Evolutionary conservation across 2,329 filamentous ascomycete species (phyloP), one percentile per base, ranked within the genome.

Genomic region (Hirsutella rhossiliensis): DNA sequence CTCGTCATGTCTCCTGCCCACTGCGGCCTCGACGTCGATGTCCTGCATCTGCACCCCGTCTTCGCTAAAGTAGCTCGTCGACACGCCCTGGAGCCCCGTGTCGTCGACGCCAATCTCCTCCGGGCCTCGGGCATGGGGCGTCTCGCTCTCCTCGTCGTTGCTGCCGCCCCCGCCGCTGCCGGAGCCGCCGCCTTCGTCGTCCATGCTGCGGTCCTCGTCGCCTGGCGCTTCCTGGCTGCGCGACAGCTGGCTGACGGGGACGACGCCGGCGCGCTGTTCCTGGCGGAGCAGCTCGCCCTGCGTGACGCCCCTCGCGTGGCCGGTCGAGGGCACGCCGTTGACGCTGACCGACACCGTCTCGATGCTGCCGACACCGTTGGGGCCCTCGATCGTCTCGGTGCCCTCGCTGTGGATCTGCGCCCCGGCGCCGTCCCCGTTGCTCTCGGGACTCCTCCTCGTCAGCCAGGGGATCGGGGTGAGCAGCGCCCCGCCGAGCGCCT

Each of bases 401-500:
- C 76, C 80, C 59, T 89, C 84, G 32, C 81, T 87, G 55, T 81
- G 76, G 13, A 75, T 65, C 45, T 68, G 69, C 37, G 62, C 60
- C 49, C 62, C 62, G 29, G 54, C 52, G 3, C 54, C 56, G 7
- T 54, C 54, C 7, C 52, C 52, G 42, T 41, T 53, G 44, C 52
- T 58, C 43, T 61, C 57, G 5, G 59, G 57, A 28, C 59, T 61
- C 32, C 52, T 57, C 36, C 67, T 63, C 23, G 64, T 71, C 42
- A 97, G 68, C 92, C 92, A 98, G 0, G 89, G 86, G 45, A 98
- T 97, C 1, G 90, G 92, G 1, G 90, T 97, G 41, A 98, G 71
- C 17, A 96, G 71, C 0, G 92, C 92, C 7, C 92, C 92, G 19
- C 90, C 90, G 1, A 97, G 69, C 12, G 83, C 84, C 60, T 96